Evolutionary conservation across 768 basidiomycete species (phyloP).

Genomic region (Leccinum aurantiacum): DNA sequence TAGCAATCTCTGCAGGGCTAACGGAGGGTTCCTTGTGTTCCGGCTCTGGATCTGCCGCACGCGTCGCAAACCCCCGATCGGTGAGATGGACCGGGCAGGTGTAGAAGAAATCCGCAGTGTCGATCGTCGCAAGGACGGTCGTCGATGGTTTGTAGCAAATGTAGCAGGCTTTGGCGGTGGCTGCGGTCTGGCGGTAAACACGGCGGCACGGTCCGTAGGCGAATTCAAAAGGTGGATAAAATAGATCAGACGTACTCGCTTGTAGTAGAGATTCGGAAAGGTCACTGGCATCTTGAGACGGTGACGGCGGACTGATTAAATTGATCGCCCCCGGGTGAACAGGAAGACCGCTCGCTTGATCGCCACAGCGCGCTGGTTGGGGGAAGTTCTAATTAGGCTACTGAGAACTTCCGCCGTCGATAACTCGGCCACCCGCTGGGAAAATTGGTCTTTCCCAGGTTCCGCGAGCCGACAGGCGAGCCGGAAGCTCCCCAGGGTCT

Average conservation of each 20-base stretch:
- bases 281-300: constrained; percentile 45
- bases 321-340: background rate
- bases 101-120: constrained; percentile 85
- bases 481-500: too few relatives aligned
- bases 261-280: constrained; percentile 86
- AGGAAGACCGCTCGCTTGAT: background rate
- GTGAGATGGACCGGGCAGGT: constrained; percentile 77
- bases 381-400: background rate
- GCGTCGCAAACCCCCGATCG: constrained; percentile 73
- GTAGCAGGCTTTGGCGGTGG: constrained; percentile 75
- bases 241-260: constrained; percentile 59
- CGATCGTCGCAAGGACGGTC: constrained; percentile 81
- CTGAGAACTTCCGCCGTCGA: constrained; percentile 11
- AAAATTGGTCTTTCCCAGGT: too few relatives aligned
- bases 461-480: too few relatives aligned
- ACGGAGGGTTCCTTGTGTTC: constrained; percentile 34
- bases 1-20: constrained; percentile 72
- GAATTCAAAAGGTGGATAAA: background rate
- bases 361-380: too few relatives aligned
- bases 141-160: constrained; percentile 79
- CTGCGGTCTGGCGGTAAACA: constrained; percentile 59
- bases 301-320: background rate
- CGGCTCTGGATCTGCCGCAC: constrained; percentile 44
- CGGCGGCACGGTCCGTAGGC: background rate
- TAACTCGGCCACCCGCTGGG: background rate